phyloP scores from a whole-genome alignment of 257 asterid species.

The Leptodermis oblonga region DNA sequence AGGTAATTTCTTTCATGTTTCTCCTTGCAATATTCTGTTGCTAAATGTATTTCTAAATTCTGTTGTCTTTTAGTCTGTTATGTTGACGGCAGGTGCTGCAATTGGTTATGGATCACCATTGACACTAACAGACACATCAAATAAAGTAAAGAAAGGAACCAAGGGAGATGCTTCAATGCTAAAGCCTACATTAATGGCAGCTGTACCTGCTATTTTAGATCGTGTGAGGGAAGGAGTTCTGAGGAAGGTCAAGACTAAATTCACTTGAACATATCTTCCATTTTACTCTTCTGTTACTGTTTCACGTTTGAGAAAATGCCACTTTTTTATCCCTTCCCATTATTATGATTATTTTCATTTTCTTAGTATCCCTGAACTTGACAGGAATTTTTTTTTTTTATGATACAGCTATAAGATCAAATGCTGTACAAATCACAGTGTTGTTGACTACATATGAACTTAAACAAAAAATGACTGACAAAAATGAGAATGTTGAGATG shows the following conservation, averaged over 20 bases:
- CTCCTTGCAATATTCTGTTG: slow-evolving; percentile 10
- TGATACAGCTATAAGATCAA: not conserved
- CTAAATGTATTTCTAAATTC: slow-evolving; percentile 27
- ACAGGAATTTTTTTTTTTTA: no score
- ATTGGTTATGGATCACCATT: slow-evolving; percentile 87
- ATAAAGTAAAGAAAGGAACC: slow-evolving; percentile 85
- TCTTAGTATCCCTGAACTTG: not conserved
- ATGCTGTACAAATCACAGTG: not conserved
- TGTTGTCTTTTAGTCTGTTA: slow-evolving; percentile 55
- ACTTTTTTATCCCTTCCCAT: no score
- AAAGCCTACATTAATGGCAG: slow-evolving; percentile 77
- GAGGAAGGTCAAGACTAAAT: slow-evolving; percentile 53
- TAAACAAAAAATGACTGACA: not conserved
- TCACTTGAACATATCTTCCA: slow-evolving; percentile 7
- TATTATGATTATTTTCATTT: not conserved
- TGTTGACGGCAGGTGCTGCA: slow-evolving; percentile 70
- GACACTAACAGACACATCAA: slow-evolving; percentile 89
- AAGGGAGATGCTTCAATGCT: slow-evolving; percentile 79
- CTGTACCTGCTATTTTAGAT: slow-evolving; percentile 92
- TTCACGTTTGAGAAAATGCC: slow-evolving; percentile 3
- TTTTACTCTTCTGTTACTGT: not conserved
- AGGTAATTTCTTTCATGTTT: slow-evolving; percentile 45
- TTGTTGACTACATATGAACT: not conserved
- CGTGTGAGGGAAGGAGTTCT: slow-evolving; percentile 87
- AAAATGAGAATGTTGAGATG: slow-evolving; percentile 1